Conservation (phyloP, 441 rosid genomes). For the Arabidopsis hybrid region DNA sequence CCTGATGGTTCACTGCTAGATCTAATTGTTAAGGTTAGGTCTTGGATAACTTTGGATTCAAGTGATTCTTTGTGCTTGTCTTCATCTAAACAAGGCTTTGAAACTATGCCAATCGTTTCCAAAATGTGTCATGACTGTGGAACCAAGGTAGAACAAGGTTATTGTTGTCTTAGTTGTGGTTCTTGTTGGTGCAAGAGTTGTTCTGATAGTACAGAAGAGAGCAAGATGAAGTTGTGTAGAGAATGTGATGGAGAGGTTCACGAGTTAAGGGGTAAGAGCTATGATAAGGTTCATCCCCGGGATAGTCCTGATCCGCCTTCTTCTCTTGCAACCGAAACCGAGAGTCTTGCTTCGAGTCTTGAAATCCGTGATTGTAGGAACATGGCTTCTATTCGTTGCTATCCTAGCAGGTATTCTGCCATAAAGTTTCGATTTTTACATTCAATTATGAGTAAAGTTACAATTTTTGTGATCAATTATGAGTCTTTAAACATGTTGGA, state of each 20-base stretch:
- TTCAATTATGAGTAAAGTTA: conserved; percentile 1
- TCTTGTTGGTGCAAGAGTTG: conserved; percentile 63
- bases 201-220: conserved; percentile 46
- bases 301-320: conserved; percentile 59
- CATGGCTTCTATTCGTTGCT: conserved; percentile 56
- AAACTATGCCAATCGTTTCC: conserved; percentile 53
- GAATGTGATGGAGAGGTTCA: conserved; percentile 55
- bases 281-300: conserved; percentile 82
- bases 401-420: conserved; percentile 69
- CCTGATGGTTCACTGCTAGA: conserved; percentile 74
- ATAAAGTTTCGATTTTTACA: background rate
- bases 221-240: conserved; percentile 60
- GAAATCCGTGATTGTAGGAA: conserved; percentile 66
- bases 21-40: conserved; percentile 72
- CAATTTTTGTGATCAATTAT: background rate
- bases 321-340: conserved; percentile 46
- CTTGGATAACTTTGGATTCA: conserved; percentile 73
- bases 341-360: conserved; percentile 54
- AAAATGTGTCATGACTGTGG: conserved; percentile 63
- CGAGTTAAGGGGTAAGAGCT: conserved; percentile 54
- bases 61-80: conserved; percentile 59
- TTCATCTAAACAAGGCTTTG: conserved; percentile 39
- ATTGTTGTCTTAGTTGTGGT: conserved; percentile 69
- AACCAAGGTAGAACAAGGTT: conserved; percentile 48
- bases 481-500: conserved; percentile 1